phyloP scores from a whole-genome alignment of 2,329 filamentous ascomycete genomes.

The Trichoderma hamatum region DNA sequence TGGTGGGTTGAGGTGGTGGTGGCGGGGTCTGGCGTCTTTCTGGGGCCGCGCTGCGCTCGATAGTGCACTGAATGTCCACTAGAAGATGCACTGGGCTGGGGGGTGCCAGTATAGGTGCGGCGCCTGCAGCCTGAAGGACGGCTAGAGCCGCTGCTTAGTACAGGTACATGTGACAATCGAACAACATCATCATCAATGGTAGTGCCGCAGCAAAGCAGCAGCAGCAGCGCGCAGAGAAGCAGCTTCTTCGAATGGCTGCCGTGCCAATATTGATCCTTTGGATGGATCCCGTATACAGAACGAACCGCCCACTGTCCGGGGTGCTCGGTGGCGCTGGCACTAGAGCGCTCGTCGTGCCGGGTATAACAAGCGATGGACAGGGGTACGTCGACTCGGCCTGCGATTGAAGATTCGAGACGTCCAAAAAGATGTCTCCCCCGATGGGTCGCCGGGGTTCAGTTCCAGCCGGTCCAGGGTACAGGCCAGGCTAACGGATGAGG shows the following conservation, averaged over 20 bases:
- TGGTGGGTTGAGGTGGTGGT: slow-evolving; percentile 18
- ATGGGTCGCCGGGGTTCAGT: slow-evolving; percentile 17
- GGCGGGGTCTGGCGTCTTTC: slow-evolving; percentile 16
- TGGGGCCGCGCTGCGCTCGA: neutral
- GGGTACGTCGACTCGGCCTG: neutral
- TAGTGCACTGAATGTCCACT: neutral
- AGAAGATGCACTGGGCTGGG: neutral
- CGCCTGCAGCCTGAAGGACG: neutral
- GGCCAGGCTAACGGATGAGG: neutral
- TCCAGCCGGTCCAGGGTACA: slow-evolving; percentile 16
- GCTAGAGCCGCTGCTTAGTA: neutral
- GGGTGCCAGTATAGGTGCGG: neutral
- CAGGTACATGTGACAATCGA: neutral
- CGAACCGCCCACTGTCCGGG: neutral
- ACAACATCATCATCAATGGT: neutral
- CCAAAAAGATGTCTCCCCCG: slow-evolving; percentile 2
- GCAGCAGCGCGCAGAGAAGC: neutral
- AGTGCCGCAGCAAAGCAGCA: neutral
- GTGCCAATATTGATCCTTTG: neutral
- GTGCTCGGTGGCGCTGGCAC: neutral
- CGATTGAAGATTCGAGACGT: slow-evolving; percentile 10
- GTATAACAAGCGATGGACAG: neutral
- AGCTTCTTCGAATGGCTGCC: neutral
- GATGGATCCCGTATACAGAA: neutral
- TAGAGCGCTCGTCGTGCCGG: neutral